Evolutionary conservation across 441 rosid species (phyloP), one percentile per base, ranked within the genome.

Genomic region (Melastoma candidum): DNA sequence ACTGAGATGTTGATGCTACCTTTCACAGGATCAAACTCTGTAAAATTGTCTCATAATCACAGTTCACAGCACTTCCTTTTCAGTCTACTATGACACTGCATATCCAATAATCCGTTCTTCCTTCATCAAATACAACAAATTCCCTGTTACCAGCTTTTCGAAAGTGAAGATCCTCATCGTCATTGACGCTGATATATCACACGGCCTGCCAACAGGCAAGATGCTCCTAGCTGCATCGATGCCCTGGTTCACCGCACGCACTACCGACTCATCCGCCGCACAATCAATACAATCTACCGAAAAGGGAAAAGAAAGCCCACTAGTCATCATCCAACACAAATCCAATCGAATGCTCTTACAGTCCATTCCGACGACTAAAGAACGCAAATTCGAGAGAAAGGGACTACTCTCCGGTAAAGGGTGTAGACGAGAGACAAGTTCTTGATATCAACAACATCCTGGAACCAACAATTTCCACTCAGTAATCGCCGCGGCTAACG

Each of bases 231-330:
- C 88, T 7, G 72, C 70, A 43, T 73, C 72, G 62, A 77, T 71
- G 2, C 84, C 88, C 62, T 74, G 71, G 56, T 73, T 79, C 46
- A 82, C 84, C 22, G 88, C 84, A 60, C 56, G 67, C 61, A 82
- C 77, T 46, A 82, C 79, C 0, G 84, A 71, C 51, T 57, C 76
- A 66, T 82, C 88, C 36, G 84, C 84, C 46, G 88, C 88, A 53
- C 88, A 77, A 53, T 82, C 88, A 47, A 79, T 79, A 67, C 88
- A 82, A 61, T 82, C 83, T 68, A 79, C 88, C 76, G 74, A 57
- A 60, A 48, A 67, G 12, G 48, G 44, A 14, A 32, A 36, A 53
- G 54, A 68, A 60, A 2, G 10, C 3, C 50, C 13, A 13, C 25
- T 17, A 2, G 41, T 48, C 12, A 32, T 24, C 39, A 8, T n/a